Evolutionary conservation across 768 basidiomycete genomes (phyloP).

Genomic region (Lepiota venenata): DNA sequence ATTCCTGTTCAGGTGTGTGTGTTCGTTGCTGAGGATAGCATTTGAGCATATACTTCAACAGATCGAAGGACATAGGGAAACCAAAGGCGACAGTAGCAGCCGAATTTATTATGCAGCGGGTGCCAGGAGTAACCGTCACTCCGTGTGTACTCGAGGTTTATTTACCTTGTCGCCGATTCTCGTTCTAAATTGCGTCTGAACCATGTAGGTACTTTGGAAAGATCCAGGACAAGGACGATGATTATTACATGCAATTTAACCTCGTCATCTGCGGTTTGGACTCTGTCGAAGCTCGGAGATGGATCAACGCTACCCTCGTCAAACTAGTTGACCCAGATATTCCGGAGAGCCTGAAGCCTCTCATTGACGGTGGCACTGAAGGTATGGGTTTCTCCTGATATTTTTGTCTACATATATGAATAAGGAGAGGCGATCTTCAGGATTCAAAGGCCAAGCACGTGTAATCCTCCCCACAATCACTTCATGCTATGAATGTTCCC

Average conservation of each 20-base stretch:
- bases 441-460: slow-evolving; percentile 97
- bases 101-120: slow-evolving; percentile 94
- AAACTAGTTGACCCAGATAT: slow-evolving; percentile 92
- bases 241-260: slow-evolving; percentile 96
- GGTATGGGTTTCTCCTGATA: slow-evolving; percentile 42
- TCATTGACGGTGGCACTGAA: slow-evolving; percentile 99
- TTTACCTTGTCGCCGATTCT: background rate
- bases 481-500: slow-evolving; percentile 96
- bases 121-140: slow-evolving; percentile 94
- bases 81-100: slow-evolving; percentile 94
- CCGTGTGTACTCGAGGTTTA: slow-evolving; percentile 65
- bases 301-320: slow-evolving; percentile 98
- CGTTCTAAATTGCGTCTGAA: background rate
- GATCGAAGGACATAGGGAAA: slow-evolving; percentile 87
- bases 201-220: slow-evolving; percentile 83
- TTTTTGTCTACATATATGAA: background rate
- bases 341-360: slow-evolving; percentile 90
- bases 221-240: slow-evolving; percentile 96
- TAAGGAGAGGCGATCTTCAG: slow-evolving; percentile 34
- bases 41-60: slow-evolving; percentile 24
- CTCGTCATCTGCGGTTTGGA: slow-evolving; percentile 97
- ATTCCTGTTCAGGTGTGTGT: slow-evolving; percentile 87
- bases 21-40: background rate
- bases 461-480: slow-evolving; percentile 94
- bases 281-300: slow-evolving; percentile 93